Evolutionary conservation across 805 yeast species (phyloP).

Genomic region (Barnettozyma siamensis): DNA sequence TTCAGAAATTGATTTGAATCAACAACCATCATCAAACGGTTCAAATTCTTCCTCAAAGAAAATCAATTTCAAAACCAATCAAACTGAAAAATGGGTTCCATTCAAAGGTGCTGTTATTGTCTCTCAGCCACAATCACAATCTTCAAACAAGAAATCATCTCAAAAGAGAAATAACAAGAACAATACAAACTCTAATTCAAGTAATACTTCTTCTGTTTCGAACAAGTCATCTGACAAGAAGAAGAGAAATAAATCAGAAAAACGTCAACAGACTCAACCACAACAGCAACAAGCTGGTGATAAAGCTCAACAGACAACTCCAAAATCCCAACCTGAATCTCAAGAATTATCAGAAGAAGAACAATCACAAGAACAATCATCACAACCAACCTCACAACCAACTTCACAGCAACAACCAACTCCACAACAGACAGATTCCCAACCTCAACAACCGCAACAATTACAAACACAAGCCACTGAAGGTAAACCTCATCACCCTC

Average conservation of each 20-base stretch:
- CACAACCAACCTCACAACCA: constrained; percentile 2
- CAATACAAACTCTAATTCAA: constrained; percentile 5
- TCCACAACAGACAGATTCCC: constrained; percentile 3
- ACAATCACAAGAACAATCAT: constrained; percentile 7
- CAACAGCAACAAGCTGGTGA: constrained; percentile 7
- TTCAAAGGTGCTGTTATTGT: constrained; percentile 51
- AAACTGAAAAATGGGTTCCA: constrained; percentile 69
- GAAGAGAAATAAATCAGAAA: constrained; percentile 22
- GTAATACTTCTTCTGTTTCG: constrained; percentile 2
- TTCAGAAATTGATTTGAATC: constrained; percentile 22
- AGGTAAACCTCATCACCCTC: constrained; percentile 11
- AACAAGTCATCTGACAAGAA: constrained; percentile 18
- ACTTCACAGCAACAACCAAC: constrained; percentile 7
- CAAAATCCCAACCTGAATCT: background rate
- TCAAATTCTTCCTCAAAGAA: constrained; percentile 6
- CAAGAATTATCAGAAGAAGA: constrained; percentile 5
- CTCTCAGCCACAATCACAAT: constrained; percentile 25
- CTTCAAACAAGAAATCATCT: constrained; percentile 14
- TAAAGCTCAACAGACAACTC: constrained; percentile 5
- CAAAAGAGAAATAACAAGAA: constrained; percentile 19
- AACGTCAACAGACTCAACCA: constrained; percentile 12
- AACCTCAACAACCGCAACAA: constrained; percentile 9
- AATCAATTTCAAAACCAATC: constrained; percentile 16
- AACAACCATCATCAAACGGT: background rate
- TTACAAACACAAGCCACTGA: constrained; percentile 5